Conservation (phyloP, 805 yeast genomes). For the Candida multigemmis region DNA sequence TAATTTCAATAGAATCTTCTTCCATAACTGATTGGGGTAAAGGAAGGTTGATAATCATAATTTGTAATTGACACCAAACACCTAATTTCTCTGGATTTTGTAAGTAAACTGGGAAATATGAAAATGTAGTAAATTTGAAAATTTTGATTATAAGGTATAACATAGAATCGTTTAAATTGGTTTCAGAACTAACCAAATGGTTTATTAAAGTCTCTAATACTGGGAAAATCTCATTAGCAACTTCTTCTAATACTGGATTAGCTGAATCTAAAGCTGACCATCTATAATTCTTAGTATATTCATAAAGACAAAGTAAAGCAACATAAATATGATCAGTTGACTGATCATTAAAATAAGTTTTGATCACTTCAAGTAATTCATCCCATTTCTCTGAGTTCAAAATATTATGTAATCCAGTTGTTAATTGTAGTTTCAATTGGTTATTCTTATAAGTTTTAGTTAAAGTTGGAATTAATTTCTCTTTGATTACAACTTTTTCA, state of each 20-base stretch:
- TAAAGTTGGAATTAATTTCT: conserved; percentile 33
- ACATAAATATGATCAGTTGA: conserved; percentile 29
- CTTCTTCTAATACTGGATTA: conserved; percentile 28
- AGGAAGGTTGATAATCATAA: conserved; percentile 29
- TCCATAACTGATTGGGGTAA: conserved; percentile 23
- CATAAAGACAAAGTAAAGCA: conserved; percentile 30
- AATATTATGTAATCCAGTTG: conserved; percentile 48
- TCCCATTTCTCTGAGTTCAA: conserved; percentile 40
- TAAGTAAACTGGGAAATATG: conserved; percentile 28
- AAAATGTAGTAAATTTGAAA: conserved; percentile 31
- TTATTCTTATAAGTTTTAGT: conserved; percentile 22
- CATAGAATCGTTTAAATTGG: conserved; percentile 20
- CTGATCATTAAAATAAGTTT: conserved; percentile 26
- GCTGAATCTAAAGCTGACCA: conserved; percentile 38
- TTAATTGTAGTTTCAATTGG: conserved; percentile 44
- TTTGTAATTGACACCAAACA: conserved; percentile 31
- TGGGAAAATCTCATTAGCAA: conserved; percentile 27
- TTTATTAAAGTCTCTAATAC: conserved; percentile 21
- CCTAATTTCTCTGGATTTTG: conserved; percentile 26
- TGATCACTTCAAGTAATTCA: conserved; percentile 21
- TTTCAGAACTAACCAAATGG: conserved; percentile 14
- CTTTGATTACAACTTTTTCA: conserved; percentile 36
- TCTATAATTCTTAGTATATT: conserved; percentile 32
- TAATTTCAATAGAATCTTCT: conserved; percentile 19
- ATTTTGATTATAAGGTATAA: conserved; percentile 29